Evolutionary conservation across 805 yeast genomes (phyloP), one percentile per base, ranked within the genome.

Genomic region (Cyberlindnera xylosilytica): DNA sequence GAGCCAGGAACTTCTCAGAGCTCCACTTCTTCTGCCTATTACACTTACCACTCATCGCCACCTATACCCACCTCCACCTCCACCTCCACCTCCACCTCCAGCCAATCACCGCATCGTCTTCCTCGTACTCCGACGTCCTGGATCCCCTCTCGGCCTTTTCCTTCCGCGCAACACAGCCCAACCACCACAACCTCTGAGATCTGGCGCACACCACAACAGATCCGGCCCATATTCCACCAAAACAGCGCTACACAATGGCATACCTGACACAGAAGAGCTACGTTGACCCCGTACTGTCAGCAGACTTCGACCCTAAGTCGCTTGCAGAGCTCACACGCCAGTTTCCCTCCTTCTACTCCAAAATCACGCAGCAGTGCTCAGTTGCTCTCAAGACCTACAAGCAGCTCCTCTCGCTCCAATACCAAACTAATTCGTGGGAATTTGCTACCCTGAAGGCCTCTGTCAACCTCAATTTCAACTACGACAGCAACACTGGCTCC

Each of bases 371-470:
- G 10, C 46, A 58, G 16, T 62, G 68, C 34, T 50, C 58, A 16
- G 44, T 44, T 9, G 54, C 59, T 2, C 43, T 64, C 13, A 52
- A 54, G 24, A 43, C 57, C 3, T 56, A 58, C 36, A 58, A 58
- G 16, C 61, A 56, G 19, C 46, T 61, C 7, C 43, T 61, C 15
- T 55, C 58, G 20, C 30, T 58, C 20, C 58, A 58, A 37, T 53
- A 56, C 35, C 46, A 48, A 15, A 50, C 60, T 12, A 60, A 61
- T 34, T 49, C 67, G 5, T 63, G 67, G 67, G 65, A 63, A 36
- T 56, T 63, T 22, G 49, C 57, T 26, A 53, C 63, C 8, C 40
- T 63, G 29, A 50, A 52, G 18, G 56, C 60, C 20, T 52, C 63
- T 6, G 55, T 59, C 10, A 38, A 56, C 46, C 44, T 61, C 16